Percentiles rank a stretch among this genome's conserved stretches.
phyloP scores from a whole-genome alignment of 257 asterid genomes.

The Solanum boliviense region DNA sequence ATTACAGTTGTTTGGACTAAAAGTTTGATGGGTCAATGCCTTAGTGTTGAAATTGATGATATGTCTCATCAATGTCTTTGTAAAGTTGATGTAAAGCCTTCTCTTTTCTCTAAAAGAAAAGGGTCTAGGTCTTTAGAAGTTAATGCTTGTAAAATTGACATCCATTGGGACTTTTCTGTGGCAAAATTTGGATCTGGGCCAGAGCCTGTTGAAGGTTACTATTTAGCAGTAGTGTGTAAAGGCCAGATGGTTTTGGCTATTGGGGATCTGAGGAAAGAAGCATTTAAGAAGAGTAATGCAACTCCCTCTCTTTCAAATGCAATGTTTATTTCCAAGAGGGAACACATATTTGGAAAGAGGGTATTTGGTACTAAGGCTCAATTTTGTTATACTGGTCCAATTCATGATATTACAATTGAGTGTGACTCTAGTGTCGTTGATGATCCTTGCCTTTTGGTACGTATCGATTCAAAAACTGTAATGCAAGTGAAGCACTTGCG shows the following conservation, averaged over 20 bases:
- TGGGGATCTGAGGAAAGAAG: conserved; percentile 83
- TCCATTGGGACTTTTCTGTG: conserved; percentile 68
- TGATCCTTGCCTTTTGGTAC: conserved; percentile 54
- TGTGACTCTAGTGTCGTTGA: conserved; percentile 34
- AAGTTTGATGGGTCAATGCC: conserved; percentile 84
- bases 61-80: conserved; percentile 64
- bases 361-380: conserved; percentile 56
- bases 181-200: conserved; percentile 86
- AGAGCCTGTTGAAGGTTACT: conserved; percentile 78
- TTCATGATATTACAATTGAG: conserved; percentile 74
- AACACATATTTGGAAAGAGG: conserved; percentile 65
- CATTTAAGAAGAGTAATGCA: conserved; percentile 63
- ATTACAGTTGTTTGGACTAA: conserved; percentile 68
- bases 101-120: conserved; percentile 72
- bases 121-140: conserved; percentile 59
- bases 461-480: conserved; percentile 51
- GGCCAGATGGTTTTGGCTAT: conserved; percentile 57
- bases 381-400: conserved; percentile 50
- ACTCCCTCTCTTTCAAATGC: conserved; percentile 29
- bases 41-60: conserved; percentile 72
- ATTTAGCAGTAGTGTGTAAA: conserved; percentile 47
- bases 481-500: conserved; percentile 66
- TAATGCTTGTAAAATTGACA: conserved; percentile 45
- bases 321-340: conserved; percentile 53
- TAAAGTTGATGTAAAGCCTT: conserved; percentile 80